phyloP scores from a whole-genome alignment of 176 grass and related monocot species.

The bread wheat (Triticum aestivum) region IWGSC_CS_RefSeq_v2.1 NC_057812.1:718385314-718385813 shows the following conservation, averaged over 20 bases:
- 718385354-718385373: too few species aligned
- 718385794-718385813: too few species aligned
- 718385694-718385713: too few species aligned
- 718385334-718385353: too few species aligned
- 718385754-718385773: too few species aligned
- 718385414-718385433: neutral
- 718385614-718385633: neutral
- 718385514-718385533: neutral
- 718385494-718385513: accelerated
- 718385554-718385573: neutral
- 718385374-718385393: neutral
- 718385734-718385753: too few species aligned
- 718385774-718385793: too few species aligned
- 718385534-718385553: neutral
- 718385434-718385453: neutral
- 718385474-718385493: neutral
- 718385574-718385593: neutral
- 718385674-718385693: too few species aligned
- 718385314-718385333: too few species aligned
- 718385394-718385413: neutral
- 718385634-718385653: too few species aligned
- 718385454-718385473: neutral
- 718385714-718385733: too few species aligned
- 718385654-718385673: too few species aligned
- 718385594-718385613: neutral